These are phyloP conservation scores for Mycena sanguinolenta DNA, from an alignment of 768 basidiomycete species.

Conservation along the genomic window DNA sequence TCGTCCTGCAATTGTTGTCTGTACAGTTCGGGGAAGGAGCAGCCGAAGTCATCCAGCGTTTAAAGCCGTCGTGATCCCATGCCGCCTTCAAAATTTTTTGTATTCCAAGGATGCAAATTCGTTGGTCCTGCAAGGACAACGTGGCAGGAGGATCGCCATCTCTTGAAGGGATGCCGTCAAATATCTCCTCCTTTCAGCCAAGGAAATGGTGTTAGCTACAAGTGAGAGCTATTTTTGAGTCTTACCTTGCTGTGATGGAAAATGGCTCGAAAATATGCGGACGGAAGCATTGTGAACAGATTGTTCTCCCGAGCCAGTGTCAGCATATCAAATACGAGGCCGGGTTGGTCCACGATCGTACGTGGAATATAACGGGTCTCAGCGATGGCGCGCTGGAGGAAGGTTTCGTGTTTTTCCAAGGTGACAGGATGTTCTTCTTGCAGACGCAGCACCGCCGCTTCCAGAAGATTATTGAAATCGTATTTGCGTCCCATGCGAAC, in stretches of 20 bases:
- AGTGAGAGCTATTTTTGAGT: not conserved
- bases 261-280: slow-evolving; percentile 14
- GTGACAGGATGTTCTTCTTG: slow-evolving; percentile 16
- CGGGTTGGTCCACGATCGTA: not conserved
- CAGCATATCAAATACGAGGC: not conserved
- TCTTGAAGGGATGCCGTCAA: not conserved
- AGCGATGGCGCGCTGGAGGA: not conserved
- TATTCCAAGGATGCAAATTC: not conserved
- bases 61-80: not conserved
- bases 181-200: not conserved
- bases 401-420: not conserved
- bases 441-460: slow-evolving; percentile 16
- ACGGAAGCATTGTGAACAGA: not conserved
- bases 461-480: slow-evolving; percentile 16
- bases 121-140: not conserved
- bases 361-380: not conserved
- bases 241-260: not conserved
- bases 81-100: slow-evolving; percentile 3
- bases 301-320: slow-evolving; percentile 6
- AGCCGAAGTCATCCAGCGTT: not conserved
- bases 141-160: not conserved
- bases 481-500: slow-evolving; percentile 23
- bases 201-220: not conserved
- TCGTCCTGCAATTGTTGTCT: not conserved
- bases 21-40: not conserved